Conservation (phyloP, 495 filamentous ascomycete genomes). For the Daldinia concentrica region DNA sequence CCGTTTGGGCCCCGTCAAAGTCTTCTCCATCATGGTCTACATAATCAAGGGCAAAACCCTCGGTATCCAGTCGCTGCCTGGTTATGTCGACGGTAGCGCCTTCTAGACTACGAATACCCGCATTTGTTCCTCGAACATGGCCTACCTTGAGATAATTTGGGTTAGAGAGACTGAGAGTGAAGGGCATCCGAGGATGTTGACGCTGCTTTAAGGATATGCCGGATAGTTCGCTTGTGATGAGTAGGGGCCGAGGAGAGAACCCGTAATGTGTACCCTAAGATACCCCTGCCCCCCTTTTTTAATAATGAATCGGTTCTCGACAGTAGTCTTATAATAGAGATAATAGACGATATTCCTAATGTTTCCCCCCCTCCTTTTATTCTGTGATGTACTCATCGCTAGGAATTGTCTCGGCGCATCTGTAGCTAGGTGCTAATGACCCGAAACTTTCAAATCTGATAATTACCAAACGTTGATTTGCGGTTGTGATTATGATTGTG, state of each 20-base stretch:
- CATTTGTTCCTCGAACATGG: neutral
- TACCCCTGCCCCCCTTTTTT: constrained; percentile 31
- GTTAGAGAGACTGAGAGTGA: neutral
- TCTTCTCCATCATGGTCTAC: constrained; percentile 54
- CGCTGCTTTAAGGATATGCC: neutral
- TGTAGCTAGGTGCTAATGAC: neutral
- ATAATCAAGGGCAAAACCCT: constrained; percentile 55
- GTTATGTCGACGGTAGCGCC: constrained; percentile 52
- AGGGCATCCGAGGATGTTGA: neutral
- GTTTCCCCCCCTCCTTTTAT: neutral
- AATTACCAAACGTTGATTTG: no score
- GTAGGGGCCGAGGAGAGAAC: constrained; percentile 17
- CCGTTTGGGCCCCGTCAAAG: constrained; percentile 49
- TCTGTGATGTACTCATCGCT: neutral
- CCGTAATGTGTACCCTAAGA: constrained; percentile 34
- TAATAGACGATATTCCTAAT: constrained; percentile 2
- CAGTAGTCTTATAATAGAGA: constrained; percentile 20
- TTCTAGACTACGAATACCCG: constrained; percentile 36
- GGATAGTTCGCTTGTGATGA: neutral
- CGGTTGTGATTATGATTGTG: neutral
- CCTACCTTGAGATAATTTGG: neutral
- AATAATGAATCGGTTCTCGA: constrained; percentile 23
- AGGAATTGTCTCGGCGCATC: neutral
- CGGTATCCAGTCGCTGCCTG: constrained; percentile 44
- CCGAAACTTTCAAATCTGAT: neutral